Evolutionary conservation across 495 filamentous ascomycete species (phyloP), one percentile per base, ranked within the genome.

Genomic region (Cercophora sp.): DNA sequence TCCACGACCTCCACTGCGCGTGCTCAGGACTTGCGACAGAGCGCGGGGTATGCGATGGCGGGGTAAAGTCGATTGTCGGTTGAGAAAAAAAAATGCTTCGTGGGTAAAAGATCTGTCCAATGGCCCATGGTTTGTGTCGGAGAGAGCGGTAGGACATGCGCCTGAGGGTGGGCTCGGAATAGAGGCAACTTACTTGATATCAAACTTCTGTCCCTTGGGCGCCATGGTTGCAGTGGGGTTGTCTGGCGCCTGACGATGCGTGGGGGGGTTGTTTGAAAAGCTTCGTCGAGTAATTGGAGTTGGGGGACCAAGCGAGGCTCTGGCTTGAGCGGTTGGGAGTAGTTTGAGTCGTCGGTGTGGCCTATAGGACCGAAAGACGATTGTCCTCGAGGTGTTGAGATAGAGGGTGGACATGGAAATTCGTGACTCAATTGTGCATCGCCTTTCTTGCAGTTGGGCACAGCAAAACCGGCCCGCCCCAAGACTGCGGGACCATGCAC

Each of bases 201-300:
- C 71, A 45, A 75, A 75, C 52, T 74, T 75, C 35, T 62, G 61
- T 15, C 57, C 64, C 56, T 73, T 75, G 51, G 65, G 65, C 59
- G 70, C 62, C 66, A 67, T 70, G 41, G 47, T 26, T 44, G 48
- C 43, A 40, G 51, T 34, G 39, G 58, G 37, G 47, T 24, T 27
- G 49, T 18, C 26, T 42, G 24, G 10, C 20, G 48, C 40, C 9
- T 54, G 46, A 36, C 24, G 24, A 10, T 23, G 32, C 16, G 32
- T 25, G 15, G 18, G 23, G 46, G 25, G 24, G 52, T 35, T 32
- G 45, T 37, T 34, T 26, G 51, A 8, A 45, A 47, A 45, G 40
- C 13, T 36, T 32, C 54, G 50, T 31, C 24, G 22, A 20, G 51
- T 8, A 34, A 29, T 31, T 43, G 27, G 41, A 27, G 18, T 20